Conservation (phyloP, 441 rosid genomes). For the Pelargonium cotyledonis region DNA sequence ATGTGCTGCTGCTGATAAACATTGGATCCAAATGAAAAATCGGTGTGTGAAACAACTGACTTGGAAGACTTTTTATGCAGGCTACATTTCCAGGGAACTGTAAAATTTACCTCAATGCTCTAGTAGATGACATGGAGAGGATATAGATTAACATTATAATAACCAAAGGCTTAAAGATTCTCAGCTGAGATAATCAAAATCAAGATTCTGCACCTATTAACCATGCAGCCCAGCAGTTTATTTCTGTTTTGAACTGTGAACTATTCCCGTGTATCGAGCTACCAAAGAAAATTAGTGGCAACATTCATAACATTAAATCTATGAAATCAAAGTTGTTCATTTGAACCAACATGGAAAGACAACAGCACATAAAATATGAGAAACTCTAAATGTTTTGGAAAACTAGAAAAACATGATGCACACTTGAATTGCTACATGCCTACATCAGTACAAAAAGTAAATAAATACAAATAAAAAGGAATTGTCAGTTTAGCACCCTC, state of each 20-base stretch:
- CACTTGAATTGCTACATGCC: not conserved
- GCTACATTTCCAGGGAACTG: not conserved
- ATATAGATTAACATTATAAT: not conserved
- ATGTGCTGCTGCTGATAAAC: not conserved
- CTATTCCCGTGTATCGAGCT: not conserved
- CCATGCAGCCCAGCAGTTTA: not conserved
- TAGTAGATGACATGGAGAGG: not conserved
- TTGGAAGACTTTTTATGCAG: not conserved
- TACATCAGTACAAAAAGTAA: not conserved
- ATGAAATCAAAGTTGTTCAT: not conserved
- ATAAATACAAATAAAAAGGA: slow-evolving; percentile 1
- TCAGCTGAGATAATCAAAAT: no score
- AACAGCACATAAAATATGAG: not conserved
- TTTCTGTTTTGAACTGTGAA: not conserved
- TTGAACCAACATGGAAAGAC: not conserved
- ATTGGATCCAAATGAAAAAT: not conserved
- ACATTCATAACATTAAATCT: not conserved
- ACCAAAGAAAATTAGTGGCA: not conserved
- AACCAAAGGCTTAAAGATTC: no score
- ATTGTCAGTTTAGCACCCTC: slow-evolving; percentile 26
- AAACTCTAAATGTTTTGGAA: not conserved
- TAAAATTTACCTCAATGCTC: not conserved
- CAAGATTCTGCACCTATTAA: not conserved
- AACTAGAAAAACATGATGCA: not conserved
- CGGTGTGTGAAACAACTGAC: no score